A percentile compares a stretch with the other conserved stretches of the same genome.
phyloP scores from a whole-genome alignment of 306 rosid genomes.

The Cicer pinnatifidum region DNA sequence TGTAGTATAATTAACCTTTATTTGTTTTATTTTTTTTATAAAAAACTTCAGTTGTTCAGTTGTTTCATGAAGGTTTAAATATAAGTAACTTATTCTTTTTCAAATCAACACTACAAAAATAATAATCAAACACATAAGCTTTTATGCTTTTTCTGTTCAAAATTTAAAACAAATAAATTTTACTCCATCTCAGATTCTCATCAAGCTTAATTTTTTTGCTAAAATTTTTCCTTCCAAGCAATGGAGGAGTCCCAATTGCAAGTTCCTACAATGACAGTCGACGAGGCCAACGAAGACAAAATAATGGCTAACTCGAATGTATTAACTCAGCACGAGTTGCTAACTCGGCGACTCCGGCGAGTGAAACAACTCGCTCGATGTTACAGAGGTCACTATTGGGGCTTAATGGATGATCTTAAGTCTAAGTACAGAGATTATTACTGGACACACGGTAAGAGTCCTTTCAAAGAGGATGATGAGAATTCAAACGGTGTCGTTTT shows the following conservation, averaged over 20 bases:
- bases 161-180: background rate
- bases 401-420: conserved; percentile 65
- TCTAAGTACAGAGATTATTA: conserved; percentile 58
- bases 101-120: too few species aligned
- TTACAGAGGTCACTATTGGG: conserved; percentile 62
- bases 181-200: background rate
- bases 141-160: background rate
- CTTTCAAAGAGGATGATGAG: conserved; percentile 60
- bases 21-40: too few species aligned
- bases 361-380: conserved; percentile 43
- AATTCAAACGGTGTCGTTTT: background rate
- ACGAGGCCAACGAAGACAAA: conserved; percentile 41
- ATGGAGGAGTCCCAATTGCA: conserved; percentile 42
- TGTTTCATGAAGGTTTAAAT: too few species aligned
- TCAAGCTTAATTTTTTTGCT: background rate
- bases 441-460: conserved; percentile 77
- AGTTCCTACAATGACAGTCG: conserved; percentile 28
- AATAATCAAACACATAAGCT: too few species aligned
- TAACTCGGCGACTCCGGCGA: conserved; percentile 49
- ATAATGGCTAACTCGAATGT: conserved; percentile 37
- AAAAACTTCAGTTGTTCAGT: too few species aligned
- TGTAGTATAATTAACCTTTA: too few species aligned
- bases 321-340: conserved; percentile 45
- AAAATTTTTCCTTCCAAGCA: background rate
- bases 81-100: too few species aligned